phyloP scores from a whole-genome alignment of 2,329 filamentous ascomycete species.

The Westerdykella ornata region DNA sequence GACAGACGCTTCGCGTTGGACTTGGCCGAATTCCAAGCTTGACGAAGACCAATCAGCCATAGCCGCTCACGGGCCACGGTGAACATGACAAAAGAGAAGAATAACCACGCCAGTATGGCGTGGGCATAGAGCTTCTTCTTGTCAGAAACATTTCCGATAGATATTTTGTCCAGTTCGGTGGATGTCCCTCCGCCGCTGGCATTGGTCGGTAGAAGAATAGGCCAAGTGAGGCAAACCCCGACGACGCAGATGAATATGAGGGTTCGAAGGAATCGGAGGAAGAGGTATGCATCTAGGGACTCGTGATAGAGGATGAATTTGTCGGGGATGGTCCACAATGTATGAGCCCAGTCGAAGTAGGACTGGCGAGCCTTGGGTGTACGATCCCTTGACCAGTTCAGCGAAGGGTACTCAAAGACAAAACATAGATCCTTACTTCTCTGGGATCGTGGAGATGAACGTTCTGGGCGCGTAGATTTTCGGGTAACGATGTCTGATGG shows the following conservation, averaged over 20 bases:
- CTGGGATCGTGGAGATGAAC: conserved; percentile 40
- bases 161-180: conserved; percentile 66
- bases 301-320: conserved; percentile 81
- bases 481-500: conserved; percentile 39
- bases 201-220: conserved; percentile 82
- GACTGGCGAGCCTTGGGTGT: conserved; percentile 34
- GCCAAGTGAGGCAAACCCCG: conserved; percentile 79
- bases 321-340: conserved; percentile 56
- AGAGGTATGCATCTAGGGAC: conserved; percentile 85
- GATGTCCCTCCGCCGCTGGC: conserved; percentile 65
- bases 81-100: conserved; percentile 80
- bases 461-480: conserved; percentile 43
- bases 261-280: conserved; percentile 81
- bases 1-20: conserved; percentile 80
- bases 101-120: conserved; percentile 71
- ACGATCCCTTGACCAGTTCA: conserved; percentile 27
- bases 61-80: conserved; percentile 81
- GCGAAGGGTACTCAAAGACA: background rate
- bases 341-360: conserved; percentile 39
- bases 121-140: conserved; percentile 67
- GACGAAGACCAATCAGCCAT: conserved; percentile 86
- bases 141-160: conserved; percentile 68
- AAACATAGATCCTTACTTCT: conserved; percentile 18
- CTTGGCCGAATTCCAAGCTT: conserved; percentile 84
- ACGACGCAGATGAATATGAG: conserved; percentile 72